A percentile compares a stretch with the other conserved stretches of the same genome.
Evolutionary conservation across 345 rosid species (phyloP).

Genomic region (Euclidium syriacum): DNA sequence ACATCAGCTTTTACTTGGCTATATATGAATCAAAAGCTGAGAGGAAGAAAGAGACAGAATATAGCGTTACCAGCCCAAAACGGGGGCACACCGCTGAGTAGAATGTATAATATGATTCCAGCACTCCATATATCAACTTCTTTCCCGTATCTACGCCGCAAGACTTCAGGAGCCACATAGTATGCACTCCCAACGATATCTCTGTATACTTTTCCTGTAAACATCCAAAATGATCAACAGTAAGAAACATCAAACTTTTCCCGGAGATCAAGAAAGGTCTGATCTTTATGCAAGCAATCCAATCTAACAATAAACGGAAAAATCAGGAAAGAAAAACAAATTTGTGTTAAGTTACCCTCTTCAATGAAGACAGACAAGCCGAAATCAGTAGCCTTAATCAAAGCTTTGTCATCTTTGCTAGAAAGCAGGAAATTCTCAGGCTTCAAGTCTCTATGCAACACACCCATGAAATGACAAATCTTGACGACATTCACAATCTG

Average conservation of each 20-base stretch:
- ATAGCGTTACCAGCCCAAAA: slow-evolving; percentile 66
- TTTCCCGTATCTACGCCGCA: slow-evolving; percentile 68
- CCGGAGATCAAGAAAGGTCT: neutral
- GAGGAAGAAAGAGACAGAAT: neutral
- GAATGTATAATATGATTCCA: slow-evolving; percentile 69
- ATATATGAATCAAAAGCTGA: neutral
- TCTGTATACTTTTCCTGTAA: slow-evolving; percentile 56
- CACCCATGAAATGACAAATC: slow-evolving; percentile 66
- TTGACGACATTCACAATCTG: slow-evolving; percentile 35
- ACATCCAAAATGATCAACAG: slow-evolving; percentile 10
- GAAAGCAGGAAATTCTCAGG: slow-evolving; percentile 49
- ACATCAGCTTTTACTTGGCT: neutral
- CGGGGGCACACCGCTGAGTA: slow-evolving; percentile 93
- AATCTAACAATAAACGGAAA: neutral
- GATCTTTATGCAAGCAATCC: neutral
- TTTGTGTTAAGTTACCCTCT: slow-evolving; percentile 26
- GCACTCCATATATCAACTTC: slow-evolving; percentile 86
- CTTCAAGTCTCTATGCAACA: slow-evolving; percentile 91
- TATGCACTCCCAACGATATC: slow-evolving; percentile 82
- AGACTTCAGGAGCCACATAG: slow-evolving; percentile 60
- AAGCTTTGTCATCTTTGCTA: slow-evolving; percentile 36
- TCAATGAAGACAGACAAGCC: slow-evolving; percentile 38
- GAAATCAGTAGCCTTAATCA: slow-evolving; percentile 35
- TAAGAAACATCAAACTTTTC: neutral
- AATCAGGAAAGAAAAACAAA: neutral